These are phyloP conservation scores for Quercus aquifolioides DNA, from an alignment of 306 rosid species.

Conservation along the genomic window DNA sequence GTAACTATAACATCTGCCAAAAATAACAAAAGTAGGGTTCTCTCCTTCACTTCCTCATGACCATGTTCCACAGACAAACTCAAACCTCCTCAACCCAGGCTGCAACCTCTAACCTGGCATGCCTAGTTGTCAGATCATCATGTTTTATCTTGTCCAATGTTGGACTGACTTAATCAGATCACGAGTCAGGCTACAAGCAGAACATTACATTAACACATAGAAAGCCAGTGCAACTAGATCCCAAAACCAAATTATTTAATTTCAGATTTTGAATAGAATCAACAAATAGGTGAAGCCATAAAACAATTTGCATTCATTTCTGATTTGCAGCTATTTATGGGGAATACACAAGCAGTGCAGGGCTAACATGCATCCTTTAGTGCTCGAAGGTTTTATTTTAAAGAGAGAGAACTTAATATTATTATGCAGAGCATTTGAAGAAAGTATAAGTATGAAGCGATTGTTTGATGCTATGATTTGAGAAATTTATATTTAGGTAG, in stretches of 20 bases:
- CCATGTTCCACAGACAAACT: slow-evolving; percentile 39
- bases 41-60: slow-evolving; percentile 14
- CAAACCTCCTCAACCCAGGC: slow-evolving; percentile 27
- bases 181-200: slow-evolving; percentile 6
- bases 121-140: slow-evolving; percentile 39
- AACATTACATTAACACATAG: slow-evolving; percentile 6
- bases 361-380: neutral
- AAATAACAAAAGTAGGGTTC: slow-evolving; percentile 18
- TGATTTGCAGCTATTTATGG: neutral
- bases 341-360: neutral
- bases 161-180: slow-evolving; percentile 2
- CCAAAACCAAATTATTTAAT: slow-evolving; percentile 16
- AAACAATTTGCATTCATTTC: neutral
- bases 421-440: neutral
- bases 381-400: neutral
- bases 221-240: slow-evolving; percentile 7
- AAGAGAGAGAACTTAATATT: neutral
- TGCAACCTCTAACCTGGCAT: slow-evolving; percentile 36
- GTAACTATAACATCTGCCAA: neutral
- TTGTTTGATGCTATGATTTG: too few relatives aligned
- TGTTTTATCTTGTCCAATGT: slow-evolving; percentile 18
- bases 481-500: too few relatives aligned
- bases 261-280: neutral
- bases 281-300: neutral
- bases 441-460: neutral